Evolutionary conservation across 495 filamentous ascomycete species (phyloP).

Genomic region (Neurospora sp.): DNA sequence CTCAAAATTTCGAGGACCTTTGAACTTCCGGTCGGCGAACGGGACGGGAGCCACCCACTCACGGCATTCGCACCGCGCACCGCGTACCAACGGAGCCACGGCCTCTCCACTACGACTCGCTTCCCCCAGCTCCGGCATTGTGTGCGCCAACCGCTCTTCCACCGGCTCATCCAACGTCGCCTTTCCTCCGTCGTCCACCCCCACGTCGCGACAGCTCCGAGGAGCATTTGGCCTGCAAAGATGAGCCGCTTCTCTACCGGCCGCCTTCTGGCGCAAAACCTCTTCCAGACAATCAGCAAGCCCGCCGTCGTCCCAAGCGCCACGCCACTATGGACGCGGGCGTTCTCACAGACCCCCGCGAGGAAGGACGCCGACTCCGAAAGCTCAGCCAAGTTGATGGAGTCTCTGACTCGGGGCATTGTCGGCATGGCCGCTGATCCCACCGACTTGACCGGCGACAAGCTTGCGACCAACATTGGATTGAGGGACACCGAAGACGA

Average conservation of each 20-base stretch:
- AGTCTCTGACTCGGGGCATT: conserved; percentile 1
- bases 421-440: conserved; percentile 1
- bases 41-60: not conserved
- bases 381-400: conserved; percentile 1
- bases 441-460: not conserved
- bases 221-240: conserved; percentile 5
- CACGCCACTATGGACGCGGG: conserved; percentile 24
- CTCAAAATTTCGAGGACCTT: not conserved
- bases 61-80: not conserved
- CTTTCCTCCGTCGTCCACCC: not conserved
- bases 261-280: conserved; percentile 36
- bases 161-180: not conserved
- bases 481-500: conserved; percentile 23
- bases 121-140: not conserved
- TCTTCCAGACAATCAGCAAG: conserved; percentile 19
- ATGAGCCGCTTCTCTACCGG: conserved; percentile 35
- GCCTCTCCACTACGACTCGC: not conserved
- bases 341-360: conserved; percentile 31
- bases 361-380: not conserved
- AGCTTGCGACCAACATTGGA: conserved; percentile 7
- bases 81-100: not conserved
- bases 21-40: not conserved
- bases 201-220: not conserved
- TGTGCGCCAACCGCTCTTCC: not conserved
- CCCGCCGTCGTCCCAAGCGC: conserved; percentile 13